Evolutionary conservation across 139 green algal genomes (phyloP), one percentile per base, ranked within the genome.

Genomic region (Astrephomene gubernaculifera): DNA sequence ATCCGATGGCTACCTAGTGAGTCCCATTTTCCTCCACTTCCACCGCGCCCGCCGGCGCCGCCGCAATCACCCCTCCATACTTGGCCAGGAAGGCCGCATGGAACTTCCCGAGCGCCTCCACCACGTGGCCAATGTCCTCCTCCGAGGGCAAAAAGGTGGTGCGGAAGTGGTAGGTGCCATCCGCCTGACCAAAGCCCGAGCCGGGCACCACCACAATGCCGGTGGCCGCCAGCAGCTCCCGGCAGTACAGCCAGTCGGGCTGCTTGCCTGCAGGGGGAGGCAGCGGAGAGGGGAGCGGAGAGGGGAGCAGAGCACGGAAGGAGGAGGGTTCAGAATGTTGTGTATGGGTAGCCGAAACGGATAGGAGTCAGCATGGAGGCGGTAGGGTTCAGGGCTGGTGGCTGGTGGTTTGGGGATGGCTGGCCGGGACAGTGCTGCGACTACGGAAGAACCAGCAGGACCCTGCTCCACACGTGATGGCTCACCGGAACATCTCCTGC

Each of bases 171-270:
- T 90, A 90, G 5, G 91, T 96, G 54, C 89, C 91, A 24, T 94
- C 89, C 86, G 89, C 91, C 78, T 97, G 95, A 27, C 93, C 92
- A 85, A 99, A 99, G 0, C 97, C 97, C 69, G 76, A 92, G 63
- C 97, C 97, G 4, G 97, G 96, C 53, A 99, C 97, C 2, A 95
- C 95, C 44, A 97, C 94, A 75, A 99, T 98, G 67, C 97, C 97
- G 4, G 96, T 98, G 29, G 87, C 78, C 63, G 97, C 93, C 79
- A 99, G 90, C 83, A 99, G 88, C 63, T 94, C 81, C 45, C 93
- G 89, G 93, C 97, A 99, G 91, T 99, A 99, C 71, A 98, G 94
- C 82, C 94, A 96, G 86, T 99, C 97, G 5, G 93, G 88, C n/a
- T 93, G 83, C 91, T 98, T 98, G 88, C 96, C 96, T 81, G 82